A percentile compares a stretch with the other conserved stretches of the same genome.
Evolutionary conservation across 2,329 filamentous ascomycete species (phyloP).

Genomic region (Ceratocystis alfenasii): DNA sequence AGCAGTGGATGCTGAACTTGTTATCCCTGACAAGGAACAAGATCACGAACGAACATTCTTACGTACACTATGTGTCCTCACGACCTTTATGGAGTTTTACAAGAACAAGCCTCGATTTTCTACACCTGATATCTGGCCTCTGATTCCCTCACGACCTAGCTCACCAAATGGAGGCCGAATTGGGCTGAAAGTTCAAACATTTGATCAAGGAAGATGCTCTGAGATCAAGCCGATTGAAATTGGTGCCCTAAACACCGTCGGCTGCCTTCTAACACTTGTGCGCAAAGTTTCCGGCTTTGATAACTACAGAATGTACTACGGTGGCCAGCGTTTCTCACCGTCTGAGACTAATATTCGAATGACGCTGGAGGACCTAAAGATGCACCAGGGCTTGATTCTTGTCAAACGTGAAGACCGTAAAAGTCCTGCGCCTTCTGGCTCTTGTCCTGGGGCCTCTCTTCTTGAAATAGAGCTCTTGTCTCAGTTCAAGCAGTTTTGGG

Average conservation of each 20-base stretch:
- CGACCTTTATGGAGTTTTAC: conserved; percentile 53
- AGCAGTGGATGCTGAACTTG: conserved; percentile 38
- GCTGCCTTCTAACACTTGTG: conserved; percentile 56
- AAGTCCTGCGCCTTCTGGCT: conserved; percentile 29
- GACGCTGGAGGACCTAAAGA: conserved; percentile 55
- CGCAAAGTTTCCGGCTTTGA: conserved; percentile 60
- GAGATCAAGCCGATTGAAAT: conserved; percentile 52
- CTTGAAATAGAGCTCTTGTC: conserved; percentile 70
- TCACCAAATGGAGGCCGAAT: conserved; percentile 51
- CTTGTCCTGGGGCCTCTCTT: conserved; percentile 40
- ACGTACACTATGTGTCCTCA: conserved; percentile 56
- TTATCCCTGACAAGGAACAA: conserved; percentile 35
- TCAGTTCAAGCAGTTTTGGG: conserved; percentile 75
- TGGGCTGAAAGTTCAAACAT: conserved; percentile 61
- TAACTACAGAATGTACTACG: conserved; percentile 61
- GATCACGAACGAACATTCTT: conserved; percentile 51
- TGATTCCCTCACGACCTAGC: conserved; percentile 41
- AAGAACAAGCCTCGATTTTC: conserved; percentile 50
- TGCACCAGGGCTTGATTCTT: conserved; percentile 53
- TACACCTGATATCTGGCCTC: conserved; percentile 43
- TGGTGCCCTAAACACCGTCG: conserved; percentile 57
- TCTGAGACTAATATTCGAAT: conserved; percentile 45
- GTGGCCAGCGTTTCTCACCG: conserved; percentile 53
- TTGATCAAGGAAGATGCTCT: conserved; percentile 48
- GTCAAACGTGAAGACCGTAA: conserved; percentile 46